These are phyloP conservation scores for Caulochytrium protostelioides DNA, from an alignment of 371 early-diverging fungal genomes.

Conservation along the genomic window DNA sequence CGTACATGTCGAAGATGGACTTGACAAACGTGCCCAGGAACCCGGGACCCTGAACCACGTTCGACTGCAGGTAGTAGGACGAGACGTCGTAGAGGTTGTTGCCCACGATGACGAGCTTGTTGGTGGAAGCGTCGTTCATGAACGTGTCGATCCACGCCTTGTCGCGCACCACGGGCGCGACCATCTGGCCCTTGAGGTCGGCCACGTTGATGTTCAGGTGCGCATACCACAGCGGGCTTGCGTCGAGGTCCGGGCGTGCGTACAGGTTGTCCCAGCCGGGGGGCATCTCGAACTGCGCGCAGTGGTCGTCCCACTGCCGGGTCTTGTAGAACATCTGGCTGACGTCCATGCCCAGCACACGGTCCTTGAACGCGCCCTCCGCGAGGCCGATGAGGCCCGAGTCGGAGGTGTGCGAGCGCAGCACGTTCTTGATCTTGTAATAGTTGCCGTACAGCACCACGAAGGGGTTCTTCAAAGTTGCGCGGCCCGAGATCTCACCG, in stretches of 20 bases:
- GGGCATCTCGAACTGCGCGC: too few relatives aligned
- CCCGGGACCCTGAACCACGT: conserved; percentile 10
- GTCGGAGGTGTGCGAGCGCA: conserved; percentile 8
- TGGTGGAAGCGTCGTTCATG: background rate
- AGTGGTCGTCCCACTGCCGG: too few relatives aligned
- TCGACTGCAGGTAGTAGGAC: conserved; percentile 9
- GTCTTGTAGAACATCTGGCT: conserved; percentile 14
- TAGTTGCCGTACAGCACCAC: conserved; percentile 15
- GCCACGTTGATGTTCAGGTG: too few relatives aligned
- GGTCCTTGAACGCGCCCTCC: too few relatives aligned
- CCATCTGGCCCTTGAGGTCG: too few relatives aligned
- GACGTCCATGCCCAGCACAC: conserved; percentile 16
- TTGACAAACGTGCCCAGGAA: conserved; percentile 3
- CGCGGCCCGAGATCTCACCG: too few relatives aligned
- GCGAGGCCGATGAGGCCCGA: too few relatives aligned
- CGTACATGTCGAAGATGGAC: conserved; percentile 4
- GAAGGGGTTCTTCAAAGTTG: conserved; percentile 9
- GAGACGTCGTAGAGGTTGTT: conserved; percentile 22
- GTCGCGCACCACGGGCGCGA: too few relatives aligned
- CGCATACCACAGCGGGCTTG: too few relatives aligned
- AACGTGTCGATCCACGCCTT: too few relatives aligned
- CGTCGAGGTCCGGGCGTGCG: too few relatives aligned
- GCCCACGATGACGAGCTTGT: conserved; percentile 13
- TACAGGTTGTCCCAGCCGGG: too few relatives aligned
- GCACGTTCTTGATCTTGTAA: conserved; percentile 8